phyloP scores from a whole-genome alignment of 163 green algal species.

The Scenedesmus sp. region DNA sequence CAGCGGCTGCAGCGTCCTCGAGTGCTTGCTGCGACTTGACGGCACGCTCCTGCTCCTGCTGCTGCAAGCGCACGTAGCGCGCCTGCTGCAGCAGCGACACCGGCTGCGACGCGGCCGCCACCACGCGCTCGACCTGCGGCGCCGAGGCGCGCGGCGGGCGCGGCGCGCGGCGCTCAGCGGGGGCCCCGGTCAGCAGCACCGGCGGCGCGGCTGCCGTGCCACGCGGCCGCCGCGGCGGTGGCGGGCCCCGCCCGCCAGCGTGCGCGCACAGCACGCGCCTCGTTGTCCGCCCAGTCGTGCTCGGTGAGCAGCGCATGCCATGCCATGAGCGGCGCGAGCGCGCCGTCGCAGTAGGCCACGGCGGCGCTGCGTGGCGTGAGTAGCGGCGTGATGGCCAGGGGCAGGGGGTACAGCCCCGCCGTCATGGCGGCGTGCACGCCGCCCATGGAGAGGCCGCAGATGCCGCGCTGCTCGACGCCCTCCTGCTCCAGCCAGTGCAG shows the following conservation, averaged over 20 bases:
- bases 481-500: conserved; percentile 69
- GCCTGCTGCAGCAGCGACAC: conserved; percentile 33
- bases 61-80: conserved; percentile 14
- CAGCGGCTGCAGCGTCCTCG: neutral
- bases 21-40: neutral
- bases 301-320: conserved; percentile 55
- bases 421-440: conserved; percentile 91
- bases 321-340: conserved; percentile 60
- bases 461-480: conserved; percentile 54
- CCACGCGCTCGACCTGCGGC: conserved; percentile 25
- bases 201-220: neutral
- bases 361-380: conserved; percentile 82
- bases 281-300: conserved; percentile 46
- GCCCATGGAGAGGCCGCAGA: conserved; percentile 89
- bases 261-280: no score
- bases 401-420: conserved; percentile 69
- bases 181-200: no score
- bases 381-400: conserved; percentile 74
- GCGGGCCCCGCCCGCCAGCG: no score
- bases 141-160: neutral
- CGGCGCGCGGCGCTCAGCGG: no score
- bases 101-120: conserved; percentile 27
- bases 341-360: conserved; percentile 82
- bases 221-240: neutral
- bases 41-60: conserved; percentile 30